Conservation (phyloP, 2,329 filamentous ascomycete genomes). For the Alternaria incomplexa region DNA sequence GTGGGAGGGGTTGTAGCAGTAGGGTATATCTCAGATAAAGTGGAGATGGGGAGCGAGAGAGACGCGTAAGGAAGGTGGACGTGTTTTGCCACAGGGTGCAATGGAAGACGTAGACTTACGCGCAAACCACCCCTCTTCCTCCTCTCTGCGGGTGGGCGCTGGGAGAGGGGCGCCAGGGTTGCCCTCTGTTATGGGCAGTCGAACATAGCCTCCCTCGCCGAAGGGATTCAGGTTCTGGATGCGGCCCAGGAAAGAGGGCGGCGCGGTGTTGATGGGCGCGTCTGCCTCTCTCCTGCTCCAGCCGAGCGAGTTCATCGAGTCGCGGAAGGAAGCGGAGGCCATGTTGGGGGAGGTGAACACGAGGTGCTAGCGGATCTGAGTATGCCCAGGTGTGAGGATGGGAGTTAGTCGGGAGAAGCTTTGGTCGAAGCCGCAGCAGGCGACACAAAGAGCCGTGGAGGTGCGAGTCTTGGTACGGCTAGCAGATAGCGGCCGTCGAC, state of each 20-base stretch:
- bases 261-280: slow-evolving; percentile 74
- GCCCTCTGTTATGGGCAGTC: slow-evolving; percentile 80
- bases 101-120: slow-evolving; percentile 68
- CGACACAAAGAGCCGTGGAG: slow-evolving; percentile 35
- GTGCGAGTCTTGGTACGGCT: slow-evolving; percentile 23
- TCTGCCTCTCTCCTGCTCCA: slow-evolving; percentile 88
- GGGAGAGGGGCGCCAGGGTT: slow-evolving; percentile 83
- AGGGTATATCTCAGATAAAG: slow-evolving; percentile 14
- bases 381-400: background rate
- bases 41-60: slow-evolving; percentile 14
- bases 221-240: slow-evolving; percentile 90
- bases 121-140: slow-evolving; percentile 94
- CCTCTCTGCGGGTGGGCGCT: slow-evolving; percentile 82
- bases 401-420: slow-evolving; percentile 17
- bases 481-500: slow-evolving; percentile 24
- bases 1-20: background rate
- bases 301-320: slow-evolving; percentile 92
- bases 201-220: slow-evolving; percentile 82
- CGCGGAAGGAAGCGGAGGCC: slow-evolving; percentile 88
- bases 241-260: slow-evolving; percentile 77
- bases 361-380: slow-evolving; percentile 18
- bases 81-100: slow-evolving; percentile 27
- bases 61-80: slow-evolving; percentile 13
- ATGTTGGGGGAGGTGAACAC: slow-evolving; percentile 56
- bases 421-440: slow-evolving; percentile 46